Evolutionary conservation across 345 rosid genomes (phyloP), one percentile per base, ranked within the genome.

Genomic region (Draba incana): DNA sequence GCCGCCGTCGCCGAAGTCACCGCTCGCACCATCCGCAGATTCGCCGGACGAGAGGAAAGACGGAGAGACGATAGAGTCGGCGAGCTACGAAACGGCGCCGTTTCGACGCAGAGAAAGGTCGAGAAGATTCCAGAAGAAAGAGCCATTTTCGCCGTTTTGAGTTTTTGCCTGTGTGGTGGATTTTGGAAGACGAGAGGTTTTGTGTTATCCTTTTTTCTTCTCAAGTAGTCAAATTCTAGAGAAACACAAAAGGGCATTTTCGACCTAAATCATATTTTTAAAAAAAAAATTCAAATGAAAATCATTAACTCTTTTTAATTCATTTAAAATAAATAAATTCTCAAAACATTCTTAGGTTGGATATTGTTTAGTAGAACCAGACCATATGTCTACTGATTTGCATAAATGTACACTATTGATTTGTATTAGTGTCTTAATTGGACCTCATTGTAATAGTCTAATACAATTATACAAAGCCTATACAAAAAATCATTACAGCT

Each of bases 1-100:
- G 89, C 59, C 43, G 83, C 72, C 61, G 86, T 77, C 53, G 96
- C 85, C 28, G 69, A 79, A 12, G 83, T 78, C 8, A 85, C 81
- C 1, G 79, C 62, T 50, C 86, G 84, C 7, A 58, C 74, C 70
- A 63, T 28, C 44, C 81, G 81, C 38, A 68, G 30, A 62, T 69
- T 72, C 51, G 45, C 57, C 63, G 71, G 71, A 11, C 2, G 57
- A 58, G 70, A 30, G 13, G 55, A 63, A 12, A 39, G 13, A 6
- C 49, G 67, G 5, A 62, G 70, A 12, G 75, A 33, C n/a, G n/a
- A n/a, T n/a, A n/a, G n/a, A n/a, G n/a, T n/a, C n/a, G 61, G 27
- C 4, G 71, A 57, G 70, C 50, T 51, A 3, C 78, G 39, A 24
- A 70, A 44, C 46, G 88, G 49, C 69, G 78, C 39, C 58, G 86